Conservation (phyloP, 2,329 filamentous ascomycete species). For the Pseudogymnoascus sp. region DNA sequence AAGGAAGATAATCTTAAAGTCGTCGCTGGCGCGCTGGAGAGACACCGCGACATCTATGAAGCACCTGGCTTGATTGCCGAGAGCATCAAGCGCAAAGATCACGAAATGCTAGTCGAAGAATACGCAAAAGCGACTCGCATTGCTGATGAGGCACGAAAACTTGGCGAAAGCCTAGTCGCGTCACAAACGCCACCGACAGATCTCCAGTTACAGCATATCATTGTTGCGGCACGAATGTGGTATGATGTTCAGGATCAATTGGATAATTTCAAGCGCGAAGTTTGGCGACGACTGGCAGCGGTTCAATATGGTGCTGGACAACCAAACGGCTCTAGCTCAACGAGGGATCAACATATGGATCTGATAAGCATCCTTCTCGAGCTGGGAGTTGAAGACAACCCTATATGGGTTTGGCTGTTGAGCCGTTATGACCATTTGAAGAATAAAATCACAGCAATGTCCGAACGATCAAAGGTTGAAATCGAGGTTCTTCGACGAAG, state of each 20-base stretch:
- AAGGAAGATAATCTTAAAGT: conserved; percentile 82
- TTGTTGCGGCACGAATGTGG: conserved; percentile 92
- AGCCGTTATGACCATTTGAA: conserved; percentile 87
- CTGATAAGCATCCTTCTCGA: conserved; percentile 85
- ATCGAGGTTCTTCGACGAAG: conserved; percentile 84
- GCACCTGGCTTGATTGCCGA: conserved; percentile 71
- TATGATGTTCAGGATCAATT: conserved; percentile 85
- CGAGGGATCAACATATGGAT: conserved; percentile 83
- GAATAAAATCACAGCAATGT: conserved; percentile 70
- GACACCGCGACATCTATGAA: conserved; percentile 76
- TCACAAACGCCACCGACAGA: conserved; percentile 60
- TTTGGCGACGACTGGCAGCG: conserved; percentile 75
- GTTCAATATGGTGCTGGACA: conserved; percentile 49
- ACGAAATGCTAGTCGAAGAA: conserved; percentile 79
- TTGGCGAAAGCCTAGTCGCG: conserved; percentile 53
- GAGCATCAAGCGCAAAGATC: conserved; percentile 84
- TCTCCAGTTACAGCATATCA: conserved; percentile 73
- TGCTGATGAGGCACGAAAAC: conserved; percentile 66
- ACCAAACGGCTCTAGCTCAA: conserved; percentile 23
- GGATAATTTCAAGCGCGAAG: conserved; percentile 76
- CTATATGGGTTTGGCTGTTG: conserved; percentile 91
- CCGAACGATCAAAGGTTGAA: conserved; percentile 83
- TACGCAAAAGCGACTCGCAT: conserved; percentile 78
- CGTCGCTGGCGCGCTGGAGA: conserved; percentile 68
- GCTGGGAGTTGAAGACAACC: conserved; percentile 89